phyloP scores from a whole-genome alignment of 2,329 filamentous ascomycete species.

The Magnaporthales sp. region DNA sequence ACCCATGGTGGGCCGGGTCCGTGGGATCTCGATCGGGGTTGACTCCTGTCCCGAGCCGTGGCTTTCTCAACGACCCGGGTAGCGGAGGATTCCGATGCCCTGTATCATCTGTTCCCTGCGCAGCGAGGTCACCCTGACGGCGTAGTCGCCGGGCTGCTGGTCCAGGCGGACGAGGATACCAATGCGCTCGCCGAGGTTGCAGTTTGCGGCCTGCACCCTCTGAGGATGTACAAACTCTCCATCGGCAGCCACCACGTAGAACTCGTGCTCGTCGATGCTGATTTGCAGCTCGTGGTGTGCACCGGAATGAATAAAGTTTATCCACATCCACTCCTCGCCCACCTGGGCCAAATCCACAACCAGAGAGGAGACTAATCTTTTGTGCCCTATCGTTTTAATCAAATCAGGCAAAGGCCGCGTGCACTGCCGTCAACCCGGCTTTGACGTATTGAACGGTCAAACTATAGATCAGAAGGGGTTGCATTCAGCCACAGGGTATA shows the following conservation, averaged over 20 bases:
- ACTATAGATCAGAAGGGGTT: conserved; percentile 10
- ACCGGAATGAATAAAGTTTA: not conserved
- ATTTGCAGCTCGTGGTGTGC: not conserved
- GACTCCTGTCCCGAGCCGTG: not conserved
- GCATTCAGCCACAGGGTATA: conserved; percentile 7
- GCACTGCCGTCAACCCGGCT: conserved; percentile 12
- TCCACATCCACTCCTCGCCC: not conserved
- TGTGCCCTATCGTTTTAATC: not conserved
- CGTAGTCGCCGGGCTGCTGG: not conserved
- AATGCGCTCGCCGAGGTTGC: not conserved
- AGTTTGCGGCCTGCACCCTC: not conserved
- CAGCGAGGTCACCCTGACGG: not conserved
- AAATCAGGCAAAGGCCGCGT: conserved; percentile 15
- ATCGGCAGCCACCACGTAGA: not conserved
- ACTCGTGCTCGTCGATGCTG: not conserved
- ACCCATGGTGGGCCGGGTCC: not conserved
- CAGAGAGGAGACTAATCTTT: not conserved
- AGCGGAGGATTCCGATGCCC: not conserved
- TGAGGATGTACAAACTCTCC: not conserved
- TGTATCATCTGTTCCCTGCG: not conserved
- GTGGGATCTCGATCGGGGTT: not conserved
- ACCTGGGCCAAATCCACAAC: no score
- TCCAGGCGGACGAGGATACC: not conserved
- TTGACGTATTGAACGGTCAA: conserved; percentile 8
- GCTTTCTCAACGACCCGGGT: not conserved